Base-by-base conservation (phyloP, 176 grass and related monocot species). In the Oryza rufipogon region DNA sequence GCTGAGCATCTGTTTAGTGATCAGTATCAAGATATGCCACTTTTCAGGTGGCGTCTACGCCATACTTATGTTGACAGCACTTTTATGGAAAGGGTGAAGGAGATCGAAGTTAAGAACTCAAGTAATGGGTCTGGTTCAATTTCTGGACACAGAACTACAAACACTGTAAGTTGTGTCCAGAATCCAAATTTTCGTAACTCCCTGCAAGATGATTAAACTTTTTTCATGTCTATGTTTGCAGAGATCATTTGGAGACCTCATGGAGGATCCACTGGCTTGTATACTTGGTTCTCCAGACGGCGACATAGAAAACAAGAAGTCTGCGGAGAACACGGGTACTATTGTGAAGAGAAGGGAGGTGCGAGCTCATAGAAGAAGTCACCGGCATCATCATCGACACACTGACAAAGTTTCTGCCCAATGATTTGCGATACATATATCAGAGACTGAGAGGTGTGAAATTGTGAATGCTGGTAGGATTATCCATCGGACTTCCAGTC, bases 1-100 rank as follows among this genome's bases (percentile, higher is more conserved):
- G 78, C 86, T 9, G 96, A 98, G 86, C 88, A 81, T 89, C 86
- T 98, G 45, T 96, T 87, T 22, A 84, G 44, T 71, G 96, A 98
- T 73, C 66, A 90, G 74, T 79, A 98, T 90, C 83, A 87, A 82
- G 91, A 92, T 86, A 88, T 75, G 63, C 64, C 81, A 30, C 42
- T 87, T 76, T 87, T 90, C 82, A 91, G 87, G 39, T 98, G 96
- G 89, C 84, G 60, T 76, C 80, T 39, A 68, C 89, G 96, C 22
- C 83, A 58, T 89, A 48, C 52, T 1, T 95, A 94, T 66, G 51
- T 71, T 15, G 93, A 94, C 74, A 64, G 14, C 12, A 1, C 74
- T 33, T 81, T 58, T 87, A 28, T 86, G 49, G 84, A 91, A 68
- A 84, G 86, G 74, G 16, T 42, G 63, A 74, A 88, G 47, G 81